Evolutionary conservation across 805 yeast genomes (phyloP).

Genomic region (Pichia nanzhaoensis): DNA sequence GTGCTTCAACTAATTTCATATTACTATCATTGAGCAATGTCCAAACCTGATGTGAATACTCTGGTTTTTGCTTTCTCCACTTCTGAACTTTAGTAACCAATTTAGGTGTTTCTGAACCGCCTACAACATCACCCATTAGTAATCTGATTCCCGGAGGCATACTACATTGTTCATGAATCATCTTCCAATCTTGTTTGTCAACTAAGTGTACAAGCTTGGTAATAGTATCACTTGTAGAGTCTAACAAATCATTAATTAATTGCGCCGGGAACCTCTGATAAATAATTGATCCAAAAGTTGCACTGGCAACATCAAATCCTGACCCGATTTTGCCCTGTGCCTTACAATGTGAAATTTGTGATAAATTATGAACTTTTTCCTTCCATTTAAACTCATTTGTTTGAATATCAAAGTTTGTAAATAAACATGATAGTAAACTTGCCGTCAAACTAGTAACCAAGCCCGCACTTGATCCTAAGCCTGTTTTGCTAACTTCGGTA

Average conservation of each 20-base stretch:
- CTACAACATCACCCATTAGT: slow-evolving; percentile 88
- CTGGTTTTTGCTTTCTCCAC: slow-evolving; percentile 58
- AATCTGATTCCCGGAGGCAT: slow-evolving; percentile 66
- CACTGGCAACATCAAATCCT: slow-evolving; percentile 96
- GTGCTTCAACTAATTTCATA: slow-evolving; percentile 41
- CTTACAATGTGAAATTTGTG: slow-evolving; percentile 85
- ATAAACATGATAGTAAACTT: slow-evolving; percentile 50
- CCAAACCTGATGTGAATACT: slow-evolving; percentile 48
- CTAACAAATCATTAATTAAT: slow-evolving; percentile 31
- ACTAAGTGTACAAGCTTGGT: slow-evolving; percentile 32
- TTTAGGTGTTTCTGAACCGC: slow-evolving; percentile 93
- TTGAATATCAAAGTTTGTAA: slow-evolving; percentile 26
- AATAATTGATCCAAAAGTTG: slow-evolving; percentile 81
- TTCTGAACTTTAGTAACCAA: slow-evolving; percentile 66
- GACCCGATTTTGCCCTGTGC: slow-evolving; percentile 96
- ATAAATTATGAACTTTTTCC: slow-evolving; percentile 61
- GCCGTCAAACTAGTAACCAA: slow-evolving; percentile 75
- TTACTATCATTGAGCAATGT: slow-evolving; percentile 52
- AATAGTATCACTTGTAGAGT: slow-evolving; percentile 2
- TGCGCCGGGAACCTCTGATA: slow-evolving; percentile 70
- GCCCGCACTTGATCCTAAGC: slow-evolving; percentile 95
- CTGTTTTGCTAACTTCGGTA: slow-evolving; percentile 80
- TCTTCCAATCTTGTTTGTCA: slow-evolving; percentile 51
- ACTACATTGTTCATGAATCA: slow-evolving; percentile 44
- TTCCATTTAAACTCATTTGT: slow-evolving; percentile 21